Evolutionary conservation across 805 yeast species (phyloP), one percentile per base, ranked within the genome.

Genomic region (Suhomyces pyralidae): DNA sequence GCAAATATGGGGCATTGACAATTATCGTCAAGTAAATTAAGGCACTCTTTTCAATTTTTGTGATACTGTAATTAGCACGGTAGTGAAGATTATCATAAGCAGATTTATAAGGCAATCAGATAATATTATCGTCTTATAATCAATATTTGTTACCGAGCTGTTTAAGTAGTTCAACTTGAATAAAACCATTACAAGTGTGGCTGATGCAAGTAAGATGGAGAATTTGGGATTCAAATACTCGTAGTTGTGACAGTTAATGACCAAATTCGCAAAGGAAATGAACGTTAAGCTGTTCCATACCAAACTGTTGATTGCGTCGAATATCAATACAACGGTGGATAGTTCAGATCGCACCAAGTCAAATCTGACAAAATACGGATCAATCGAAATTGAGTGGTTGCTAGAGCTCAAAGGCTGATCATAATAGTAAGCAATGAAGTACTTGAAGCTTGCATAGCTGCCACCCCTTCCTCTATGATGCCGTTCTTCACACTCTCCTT

Each of bases 361-460:
- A 50, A 58, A 66, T 40, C 53, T 53, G 44, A 56, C 61, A 56
- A 66, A 69, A 26, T 58, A 47, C 7, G 70, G 69, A 54, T 68
- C 71, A 38, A 61, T 58, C 19, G 52, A 48, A 26, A 66, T 45
- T 40, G 54, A 51, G 38, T 59, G 63, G 25, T 59, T 51, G 46
- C 61, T 60, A 15, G 58, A 52, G 6, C 63, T 65, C 44, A 65
- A 58, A 10, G 60, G 54, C 47, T 59, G 59, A 52, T 58, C 67
- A 30, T 60, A 58, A 51, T 67, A 69, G 36, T 61, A 59, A 26
- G 56, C 56, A 14, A 58, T 54, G 40, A 58, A 58, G 42, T 42
- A 51, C 49, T 54, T 36, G 51, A 60, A 56, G 19, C 43, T 43
- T 7, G 54, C 46, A 22, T 42, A 54, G 15, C 43, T 46, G 7